Evolutionary conservation across 208 protist species (phyloP).

Genomic region (Balamuthia mandrillaris): DNA sequence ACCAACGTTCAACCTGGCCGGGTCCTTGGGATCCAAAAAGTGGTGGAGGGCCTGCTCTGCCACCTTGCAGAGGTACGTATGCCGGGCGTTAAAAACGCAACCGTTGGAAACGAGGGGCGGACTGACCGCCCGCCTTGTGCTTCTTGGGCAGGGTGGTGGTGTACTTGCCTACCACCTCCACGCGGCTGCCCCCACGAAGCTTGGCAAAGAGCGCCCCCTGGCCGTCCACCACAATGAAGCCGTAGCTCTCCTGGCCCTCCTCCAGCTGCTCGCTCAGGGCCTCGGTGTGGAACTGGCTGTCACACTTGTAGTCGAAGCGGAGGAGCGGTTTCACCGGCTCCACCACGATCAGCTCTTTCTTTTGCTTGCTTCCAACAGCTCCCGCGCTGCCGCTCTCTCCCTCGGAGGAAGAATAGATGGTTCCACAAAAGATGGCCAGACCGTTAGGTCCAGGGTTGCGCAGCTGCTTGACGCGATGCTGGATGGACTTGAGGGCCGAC

Average conservation of each 20-base stretch:
- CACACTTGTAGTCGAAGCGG: slow-evolving; percentile 19
- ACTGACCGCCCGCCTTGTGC: slow-evolving; percentile 25
- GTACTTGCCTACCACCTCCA: neutral
- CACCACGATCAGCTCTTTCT: slow-evolving; percentile 32
- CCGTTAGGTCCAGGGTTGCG: neutral
- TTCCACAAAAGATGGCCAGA: slow-evolving; percentile 24
- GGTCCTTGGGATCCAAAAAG: neutral
- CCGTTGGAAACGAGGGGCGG: neutral
- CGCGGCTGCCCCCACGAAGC: neutral
- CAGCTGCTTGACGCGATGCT: slow-evolving; percentile 28
- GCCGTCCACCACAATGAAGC: slow-evolving; percentile 22
- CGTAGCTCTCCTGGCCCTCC: slow-evolving; percentile 5
- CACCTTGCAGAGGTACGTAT: slow-evolving; percentile 25
- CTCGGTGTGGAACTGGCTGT: slow-evolving; percentile 3
- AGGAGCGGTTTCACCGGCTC: slow-evolving; percentile 16
- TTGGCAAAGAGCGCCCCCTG: slow-evolving; percentile 21
- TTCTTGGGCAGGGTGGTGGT: slow-evolving; percentile 3
- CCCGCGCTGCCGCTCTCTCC: no score
- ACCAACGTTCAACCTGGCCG: slow-evolving; percentile 1
- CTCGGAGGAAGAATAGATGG: no score
- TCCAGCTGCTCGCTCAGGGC: neutral
- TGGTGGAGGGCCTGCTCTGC: slow-evolving; percentile 4
- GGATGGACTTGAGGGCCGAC: slow-evolving; percentile 17
- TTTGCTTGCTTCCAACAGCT: neutral
- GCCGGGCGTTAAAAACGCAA: slow-evolving; percentile 41